Evolutionary conservation across 257 asterid species (phyloP).

Genomic region (Solanum medicagineum): DNA sequence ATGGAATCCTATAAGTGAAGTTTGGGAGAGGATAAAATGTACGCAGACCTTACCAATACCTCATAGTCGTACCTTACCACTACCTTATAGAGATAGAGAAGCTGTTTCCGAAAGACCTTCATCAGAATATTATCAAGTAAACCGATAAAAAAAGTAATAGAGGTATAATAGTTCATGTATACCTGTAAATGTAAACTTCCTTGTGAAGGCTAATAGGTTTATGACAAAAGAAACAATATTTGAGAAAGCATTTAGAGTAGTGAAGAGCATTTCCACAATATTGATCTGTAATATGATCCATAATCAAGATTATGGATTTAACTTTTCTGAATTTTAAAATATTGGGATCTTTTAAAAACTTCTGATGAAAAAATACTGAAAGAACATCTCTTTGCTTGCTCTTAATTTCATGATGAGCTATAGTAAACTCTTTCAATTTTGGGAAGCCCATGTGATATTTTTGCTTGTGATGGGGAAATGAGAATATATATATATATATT

Average conservation of each 20-base stretch:
- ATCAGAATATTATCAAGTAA: too few relatives aligned
- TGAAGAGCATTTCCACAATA: not conserved
- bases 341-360: not conserved
- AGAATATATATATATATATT: not conserved
- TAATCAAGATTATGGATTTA: not conserved
- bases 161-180: not conserved
- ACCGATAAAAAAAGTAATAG: not conserved
- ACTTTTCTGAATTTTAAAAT: not conserved
- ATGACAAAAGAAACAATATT: slow-evolving; percentile 12
- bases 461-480: not conserved
- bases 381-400: not conserved
- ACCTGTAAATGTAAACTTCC: slow-evolving; percentile 28
- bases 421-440: not conserved
- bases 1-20: too few relatives aligned
- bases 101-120: too few relatives aligned
- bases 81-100: too few relatives aligned
- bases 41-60: too few relatives aligned
- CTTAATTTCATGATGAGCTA: not conserved
- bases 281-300: not conserved
- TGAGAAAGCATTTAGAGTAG: slow-evolving; percentile 8
- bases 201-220: slow-evolving; percentile 12
- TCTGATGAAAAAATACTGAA: not conserved
- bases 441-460: not conserved
- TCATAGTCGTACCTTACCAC: too few relatives aligned
- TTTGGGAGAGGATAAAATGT: too few relatives aligned